These are phyloP conservation scores for Exophiala viscosa DNA, from an alignment of 2,329 filamentous ascomycete genomes.

Conservation along the genomic window DNA sequence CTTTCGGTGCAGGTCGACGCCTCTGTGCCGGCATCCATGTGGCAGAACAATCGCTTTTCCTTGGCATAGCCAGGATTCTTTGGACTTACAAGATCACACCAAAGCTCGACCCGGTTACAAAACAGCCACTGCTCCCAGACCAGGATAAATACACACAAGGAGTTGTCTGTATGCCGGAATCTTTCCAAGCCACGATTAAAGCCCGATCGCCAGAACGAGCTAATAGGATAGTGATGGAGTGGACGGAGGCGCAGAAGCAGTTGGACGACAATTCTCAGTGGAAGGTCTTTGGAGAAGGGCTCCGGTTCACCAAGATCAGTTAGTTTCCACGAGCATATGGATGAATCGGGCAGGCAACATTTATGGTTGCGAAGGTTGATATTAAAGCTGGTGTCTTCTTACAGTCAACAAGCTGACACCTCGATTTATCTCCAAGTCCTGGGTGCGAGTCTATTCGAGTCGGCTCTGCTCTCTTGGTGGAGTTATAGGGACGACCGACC, in stretches of 20 bases:
- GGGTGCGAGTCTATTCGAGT: too few species aligned
- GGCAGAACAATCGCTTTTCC: constrained; percentile 48
- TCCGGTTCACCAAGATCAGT: too few species aligned
- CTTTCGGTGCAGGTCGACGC: constrained; percentile 43
- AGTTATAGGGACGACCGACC: too few species aligned
- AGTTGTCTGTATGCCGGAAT: constrained; percentile 44
- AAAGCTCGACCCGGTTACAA: constrained; percentile 25
- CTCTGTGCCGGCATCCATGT: constrained; percentile 50
- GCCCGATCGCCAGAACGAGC: constrained; percentile 34
- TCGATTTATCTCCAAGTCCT: too few species aligned
- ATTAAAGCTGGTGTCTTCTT: too few species aligned
- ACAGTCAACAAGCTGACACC: too few species aligned
- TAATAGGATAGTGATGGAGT: constrained; percentile 19
- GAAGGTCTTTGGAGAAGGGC: too few species aligned
- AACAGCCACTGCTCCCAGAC: constrained; percentile 38
- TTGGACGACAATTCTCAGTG: too few species aligned
- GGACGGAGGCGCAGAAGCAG: constrained; percentile 3
- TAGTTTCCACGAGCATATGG: too few species aligned
- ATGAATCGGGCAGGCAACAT: too few species aligned
- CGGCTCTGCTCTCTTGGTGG: too few species aligned
- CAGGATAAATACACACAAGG: constrained; percentile 41
- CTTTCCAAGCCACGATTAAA: constrained; percentile 37
- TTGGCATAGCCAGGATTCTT: constrained; percentile 48
- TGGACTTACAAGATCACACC: constrained; percentile 43
- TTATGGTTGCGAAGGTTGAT: too few species aligned